Evolutionary conservation across 2,329 filamentous ascomycete species (phyloP).

Genomic region (Scolecobasidium constrictum): DNA sequence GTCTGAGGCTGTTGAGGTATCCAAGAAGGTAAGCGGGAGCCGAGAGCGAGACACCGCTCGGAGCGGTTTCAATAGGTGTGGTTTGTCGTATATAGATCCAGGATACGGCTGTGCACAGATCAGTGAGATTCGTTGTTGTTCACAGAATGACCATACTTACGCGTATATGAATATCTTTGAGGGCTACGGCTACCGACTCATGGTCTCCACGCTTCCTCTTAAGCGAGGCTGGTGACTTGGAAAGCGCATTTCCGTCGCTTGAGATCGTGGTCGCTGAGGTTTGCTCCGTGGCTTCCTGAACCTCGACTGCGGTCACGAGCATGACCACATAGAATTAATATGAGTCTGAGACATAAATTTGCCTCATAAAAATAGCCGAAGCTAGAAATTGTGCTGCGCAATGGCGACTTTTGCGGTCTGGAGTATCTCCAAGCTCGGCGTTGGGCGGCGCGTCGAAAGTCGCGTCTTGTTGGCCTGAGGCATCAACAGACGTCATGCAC

Average conservation of each 20-base stretch:
- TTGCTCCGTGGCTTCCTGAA: too few relatives aligned
- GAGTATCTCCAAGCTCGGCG: too few relatives aligned
- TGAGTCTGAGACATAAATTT: not conserved
- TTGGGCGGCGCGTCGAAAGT: not conserved
- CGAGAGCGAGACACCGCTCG: constrained; percentile 24
- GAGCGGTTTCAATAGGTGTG: constrained; percentile 22
- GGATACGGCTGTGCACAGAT: constrained; percentile 17
- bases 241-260: not conserved
- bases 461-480: too few relatives aligned
- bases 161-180: not conserved
- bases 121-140: too few relatives aligned
- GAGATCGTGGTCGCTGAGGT: not conserved
- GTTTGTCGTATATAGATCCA: constrained; percentile 18
- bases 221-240: not conserved
- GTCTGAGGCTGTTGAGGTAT: constrained; percentile 16
- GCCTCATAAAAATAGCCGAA: not conserved
- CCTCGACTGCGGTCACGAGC: not conserved
- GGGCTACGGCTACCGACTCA: not conserved
- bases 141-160: not conserved
- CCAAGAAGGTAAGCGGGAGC: constrained; percentile 27
- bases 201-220: not conserved
- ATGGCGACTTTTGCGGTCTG: too few relatives aligned
- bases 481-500: too few relatives aligned
- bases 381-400: not conserved
- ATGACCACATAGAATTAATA: not conserved